phyloP scores from a whole-genome alignment of 306 rosid species.

The Vigna nakashimae region DNA sequence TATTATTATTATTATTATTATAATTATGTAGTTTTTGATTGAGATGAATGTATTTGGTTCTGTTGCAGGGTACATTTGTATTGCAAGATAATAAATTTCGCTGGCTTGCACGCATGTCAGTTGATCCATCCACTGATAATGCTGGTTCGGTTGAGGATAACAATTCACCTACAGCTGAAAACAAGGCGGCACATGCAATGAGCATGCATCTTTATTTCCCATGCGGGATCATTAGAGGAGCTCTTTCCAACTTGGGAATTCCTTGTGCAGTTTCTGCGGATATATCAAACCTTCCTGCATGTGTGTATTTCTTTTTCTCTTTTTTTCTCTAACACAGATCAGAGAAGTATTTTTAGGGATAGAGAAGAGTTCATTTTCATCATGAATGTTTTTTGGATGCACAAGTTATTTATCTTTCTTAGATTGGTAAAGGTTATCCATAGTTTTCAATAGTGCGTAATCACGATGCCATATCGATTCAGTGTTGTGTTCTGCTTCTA shows the following conservation, averaged over 20 bases:
- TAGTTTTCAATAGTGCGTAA: neutral
- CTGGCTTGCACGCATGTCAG: conserved; percentile 87
- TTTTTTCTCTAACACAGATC: neutral
- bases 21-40: conserved; percentile 14
- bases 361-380: conserved; percentile 22
- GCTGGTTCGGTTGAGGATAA: conserved; percentile 61
- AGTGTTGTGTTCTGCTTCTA: neutral
- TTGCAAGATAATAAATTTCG: conserved; percentile 91
- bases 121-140: conserved; percentile 66
- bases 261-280: conserved; percentile 97
- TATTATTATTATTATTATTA: too few relatives aligned
- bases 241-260: conserved; percentile 95
- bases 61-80: conserved; percentile 89
- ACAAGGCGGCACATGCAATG: conserved; percentile 68
- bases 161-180: conserved; percentile 61
- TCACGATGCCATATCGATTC: neutral
- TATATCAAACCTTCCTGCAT: conserved; percentile 88
- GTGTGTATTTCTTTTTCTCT: conserved; percentile 53
- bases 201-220: conserved; percentile 98
- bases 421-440: neutral
- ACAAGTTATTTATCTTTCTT: conserved; percentile 11
- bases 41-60: conserved; percentile 35
- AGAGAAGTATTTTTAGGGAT: neutral
- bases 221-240: conserved; percentile 95
- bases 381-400: conserved; percentile 35